Percentiles rank a stretch among this genome's conserved stretches.
These are phyloP conservation scores for Aureoboletus auriporus DNA, from an alignment of 768 basidiomycete species.

Conservation along the genomic window DNA sequence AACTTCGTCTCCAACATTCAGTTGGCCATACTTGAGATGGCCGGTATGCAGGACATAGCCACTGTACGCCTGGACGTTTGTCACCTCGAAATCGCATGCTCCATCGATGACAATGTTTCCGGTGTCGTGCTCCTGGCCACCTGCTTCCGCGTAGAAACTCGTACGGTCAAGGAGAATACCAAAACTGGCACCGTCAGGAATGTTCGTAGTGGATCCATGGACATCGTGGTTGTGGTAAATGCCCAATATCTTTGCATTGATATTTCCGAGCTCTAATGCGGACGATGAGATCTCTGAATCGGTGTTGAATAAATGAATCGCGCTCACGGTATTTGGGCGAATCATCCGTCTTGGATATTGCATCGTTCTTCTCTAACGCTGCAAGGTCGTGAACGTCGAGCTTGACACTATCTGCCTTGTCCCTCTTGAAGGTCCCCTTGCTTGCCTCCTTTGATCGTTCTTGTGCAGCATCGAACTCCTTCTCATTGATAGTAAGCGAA, in stretches of 20 bases:
- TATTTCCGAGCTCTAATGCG: constrained; percentile 66
- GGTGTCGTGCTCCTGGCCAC: constrained; percentile 96
- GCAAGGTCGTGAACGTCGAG: constrained; percentile 96
- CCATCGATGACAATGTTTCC: constrained; percentile 94
- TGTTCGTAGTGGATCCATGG: constrained; percentile 55
- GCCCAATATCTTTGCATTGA: constrained; percentile 70
- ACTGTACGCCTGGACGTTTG: constrained; percentile 89
- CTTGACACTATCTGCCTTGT: constrained; percentile 65
- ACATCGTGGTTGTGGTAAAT: constrained; percentile 84
- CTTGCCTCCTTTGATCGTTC: constrained; percentile 87
- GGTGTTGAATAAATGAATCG: not conserved
- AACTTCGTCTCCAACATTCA: constrained; percentile 76
- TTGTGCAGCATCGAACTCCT: constrained; percentile 87
- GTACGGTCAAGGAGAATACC: constrained; percentile 89
- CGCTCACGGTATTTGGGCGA: constrained; percentile 82
- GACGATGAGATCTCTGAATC: constrained; percentile 1
- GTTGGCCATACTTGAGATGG: constrained; percentile 79
- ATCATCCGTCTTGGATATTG: constrained; percentile 90
- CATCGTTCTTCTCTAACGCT: constrained; percentile 69
- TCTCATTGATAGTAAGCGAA: constrained; percentile 77
- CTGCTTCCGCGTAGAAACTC: constrained; percentile 95
- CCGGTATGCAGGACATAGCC: constrained; percentile 97
- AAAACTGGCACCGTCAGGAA: constrained; percentile 66
- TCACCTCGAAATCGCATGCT: constrained; percentile 87
- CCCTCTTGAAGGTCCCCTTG: constrained; percentile 77